These are phyloP conservation scores for Penicillium psychrosexuale DNA, from an alignment of 2,329 filamentous ascomycete species.

Conservation along the genomic window DNA sequence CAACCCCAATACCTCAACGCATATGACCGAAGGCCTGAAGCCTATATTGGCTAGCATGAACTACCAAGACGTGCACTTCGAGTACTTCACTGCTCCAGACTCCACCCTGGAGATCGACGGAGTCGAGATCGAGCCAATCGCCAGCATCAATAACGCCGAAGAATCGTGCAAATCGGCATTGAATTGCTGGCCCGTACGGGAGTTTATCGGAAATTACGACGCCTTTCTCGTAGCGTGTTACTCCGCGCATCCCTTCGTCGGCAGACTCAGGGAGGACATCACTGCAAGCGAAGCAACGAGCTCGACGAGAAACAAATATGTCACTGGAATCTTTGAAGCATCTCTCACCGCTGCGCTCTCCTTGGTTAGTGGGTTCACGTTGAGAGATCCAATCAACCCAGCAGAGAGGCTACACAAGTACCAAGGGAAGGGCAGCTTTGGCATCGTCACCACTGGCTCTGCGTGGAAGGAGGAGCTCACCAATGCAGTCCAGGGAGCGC, in stretches of 20 bases:
- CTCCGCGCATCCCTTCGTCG: constrained; percentile 75
- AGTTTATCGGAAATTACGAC: constrained; percentile 51
- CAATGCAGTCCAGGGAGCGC: constrained; percentile 61
- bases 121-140: constrained; percentile 50
- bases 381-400: constrained; percentile 18
- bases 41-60: constrained; percentile 40
- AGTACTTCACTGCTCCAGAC: constrained; percentile 41
- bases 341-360: constrained; percentile 66
- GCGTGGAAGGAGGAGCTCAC: constrained; percentile 75
- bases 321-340: constrained; percentile 85
- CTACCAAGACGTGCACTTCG: constrained; percentile 36
- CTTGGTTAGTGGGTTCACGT: constrained; percentile 43
- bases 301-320: constrained; percentile 47
- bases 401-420: constrained; percentile 26
- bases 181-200: constrained; percentile 59
- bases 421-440: constrained; percentile 58
- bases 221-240: constrained; percentile 87
- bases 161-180: constrained; percentile 64
- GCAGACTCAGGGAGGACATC: constrained; percentile 52
- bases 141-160: constrained; percentile 72
- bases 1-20: constrained; percentile 46
- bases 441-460: constrained; percentile 82
- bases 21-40: constrained; percentile 44
- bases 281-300: constrained; percentile 19
- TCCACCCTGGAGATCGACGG: constrained; percentile 32